Evolutionary conservation across 2,329 filamentous ascomycete species (phyloP).

Genomic region (Ophiostoma angusticollis): DNA sequence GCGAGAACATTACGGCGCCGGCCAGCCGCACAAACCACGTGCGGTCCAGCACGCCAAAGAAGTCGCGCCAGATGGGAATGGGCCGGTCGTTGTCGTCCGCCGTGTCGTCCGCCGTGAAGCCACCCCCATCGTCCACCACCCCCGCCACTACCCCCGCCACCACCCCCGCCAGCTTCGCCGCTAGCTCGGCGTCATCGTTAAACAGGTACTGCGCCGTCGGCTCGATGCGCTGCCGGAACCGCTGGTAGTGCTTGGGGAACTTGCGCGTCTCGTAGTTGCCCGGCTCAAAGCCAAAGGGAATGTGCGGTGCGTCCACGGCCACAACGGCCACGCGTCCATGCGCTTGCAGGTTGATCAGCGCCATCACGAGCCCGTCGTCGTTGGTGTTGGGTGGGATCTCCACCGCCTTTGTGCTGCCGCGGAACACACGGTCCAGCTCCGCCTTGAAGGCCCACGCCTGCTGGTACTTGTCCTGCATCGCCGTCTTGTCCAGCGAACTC

Average conservation of each 20-base stretch:
- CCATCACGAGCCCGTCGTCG: slow-evolving; percentile 53
- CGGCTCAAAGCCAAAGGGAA: slow-evolving; percentile 58
- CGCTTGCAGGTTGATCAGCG: slow-evolving; percentile 51
- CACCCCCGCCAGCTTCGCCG: not conserved
- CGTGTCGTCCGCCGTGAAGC: slow-evolving; percentile 28
- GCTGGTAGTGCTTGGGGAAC: slow-evolving; percentile 51
- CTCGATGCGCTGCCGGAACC: slow-evolving; percentile 47
- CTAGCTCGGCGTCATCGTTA: slow-evolving; percentile 13
- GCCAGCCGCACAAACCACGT: slow-evolving; percentile 52
- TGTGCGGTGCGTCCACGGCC: slow-evolving; percentile 41
- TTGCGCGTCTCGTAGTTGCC: slow-evolving; percentile 59
- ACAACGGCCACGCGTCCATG: slow-evolving; percentile 41
- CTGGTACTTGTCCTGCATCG: slow-evolving; percentile 40
- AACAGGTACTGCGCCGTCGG: slow-evolving; percentile 47
- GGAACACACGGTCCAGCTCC: slow-evolving; percentile 44
- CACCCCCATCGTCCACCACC: not conserved
- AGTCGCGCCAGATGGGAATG: slow-evolving; percentile 63
- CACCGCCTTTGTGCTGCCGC: slow-evolving; percentile 20
- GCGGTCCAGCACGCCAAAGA: slow-evolving; percentile 47
- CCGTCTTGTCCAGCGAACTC: slow-evolving; percentile 42
- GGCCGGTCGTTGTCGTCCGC: slow-evolving; percentile 27
- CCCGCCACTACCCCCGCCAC: not conserved
- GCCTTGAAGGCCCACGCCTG: slow-evolving; percentile 49
- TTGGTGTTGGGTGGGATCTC: slow-evolving; percentile 41
- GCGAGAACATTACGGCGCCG: slow-evolving; percentile 46